Percentiles rank a stretch among this genome's conserved stretches.
These are phyloP conservation scores for Fonsecaea pedrosoi DNA, from an alignment of 2,329 filamentous ascomycete species.

Conservation along the genomic window DNA sequence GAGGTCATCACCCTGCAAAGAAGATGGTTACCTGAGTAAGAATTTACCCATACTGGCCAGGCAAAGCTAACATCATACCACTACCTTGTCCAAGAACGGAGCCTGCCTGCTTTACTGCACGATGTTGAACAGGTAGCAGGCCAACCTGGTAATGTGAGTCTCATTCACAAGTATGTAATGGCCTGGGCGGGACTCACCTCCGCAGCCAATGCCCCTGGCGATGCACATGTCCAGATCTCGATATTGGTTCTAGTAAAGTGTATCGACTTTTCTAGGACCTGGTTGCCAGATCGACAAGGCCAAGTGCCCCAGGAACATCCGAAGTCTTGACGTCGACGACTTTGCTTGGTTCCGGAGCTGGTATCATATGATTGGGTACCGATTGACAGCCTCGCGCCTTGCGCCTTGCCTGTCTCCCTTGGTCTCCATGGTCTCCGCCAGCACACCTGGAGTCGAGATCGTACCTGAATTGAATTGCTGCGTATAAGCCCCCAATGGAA, in stretches of 20 bases:
- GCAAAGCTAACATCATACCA: not conserved
- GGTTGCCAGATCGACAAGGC: constrained; percentile 20
- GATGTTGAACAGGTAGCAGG: no score
- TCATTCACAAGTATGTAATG: not conserved
- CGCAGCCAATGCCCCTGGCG: constrained; percentile 11
- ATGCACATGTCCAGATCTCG: constrained; percentile 5
- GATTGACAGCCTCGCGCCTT: constrained; percentile 20
- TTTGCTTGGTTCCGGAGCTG: not conserved
- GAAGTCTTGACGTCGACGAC: constrained; percentile 30
- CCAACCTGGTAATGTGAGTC: no score
- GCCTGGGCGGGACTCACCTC: constrained; percentile 18
- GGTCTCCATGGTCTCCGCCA: not conserved
- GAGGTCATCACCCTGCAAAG: no score
- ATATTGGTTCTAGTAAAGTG: constrained; percentile 1
- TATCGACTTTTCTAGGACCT: constrained; percentile 13
- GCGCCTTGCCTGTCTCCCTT: not conserved
- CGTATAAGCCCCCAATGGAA: not conserved
- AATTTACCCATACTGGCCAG: not conserved
- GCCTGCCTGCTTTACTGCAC: no score
- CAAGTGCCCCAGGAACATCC: not conserved
- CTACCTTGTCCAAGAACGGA: not conserved
- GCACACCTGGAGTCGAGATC: constrained; percentile 8
- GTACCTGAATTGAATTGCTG: constrained; percentile 10
- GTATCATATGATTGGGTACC: constrained; percentile 1
- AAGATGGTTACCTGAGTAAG: not conserved